A percentile compares a stretch with the other conserved stretches of the same genome.
Evolutionary conservation across 2,329 filamentous ascomycete species (phyloP).

Genomic region (Diplodia seriata): DNA sequence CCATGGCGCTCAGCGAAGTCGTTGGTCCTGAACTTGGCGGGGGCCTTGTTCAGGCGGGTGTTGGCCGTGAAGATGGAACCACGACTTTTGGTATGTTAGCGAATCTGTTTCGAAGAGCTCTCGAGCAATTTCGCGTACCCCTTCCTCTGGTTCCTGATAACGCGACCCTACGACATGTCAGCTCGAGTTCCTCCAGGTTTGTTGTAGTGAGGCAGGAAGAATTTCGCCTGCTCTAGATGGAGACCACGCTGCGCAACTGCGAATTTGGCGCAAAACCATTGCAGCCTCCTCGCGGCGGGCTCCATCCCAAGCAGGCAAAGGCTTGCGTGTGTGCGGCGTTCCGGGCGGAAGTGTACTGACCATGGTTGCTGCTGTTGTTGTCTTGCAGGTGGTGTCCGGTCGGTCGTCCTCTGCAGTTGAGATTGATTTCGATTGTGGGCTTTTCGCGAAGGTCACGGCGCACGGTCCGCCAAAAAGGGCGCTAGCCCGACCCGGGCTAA

Average conservation of each 20-base stretch:
- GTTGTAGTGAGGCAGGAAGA: not conserved
- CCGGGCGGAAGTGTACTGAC: constrained; percentile 29
- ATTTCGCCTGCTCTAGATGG: constrained; percentile 12
- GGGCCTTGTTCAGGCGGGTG: constrained; percentile 82
- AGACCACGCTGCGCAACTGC: constrained; percentile 3
- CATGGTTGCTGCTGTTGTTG: constrained; percentile 33
- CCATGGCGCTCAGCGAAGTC: constrained; percentile 97
- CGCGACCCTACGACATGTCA: constrained; percentile 61
- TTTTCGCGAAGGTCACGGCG: constrained; percentile 21
- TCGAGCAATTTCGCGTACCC: constrained; percentile 35
- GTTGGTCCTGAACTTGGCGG: constrained; percentile 94
- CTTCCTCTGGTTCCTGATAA: constrained; percentile 76
- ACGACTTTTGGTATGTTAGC: constrained; percentile 64
- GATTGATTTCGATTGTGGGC: constrained; percentile 32
- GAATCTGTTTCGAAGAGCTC: constrained; percentile 15
- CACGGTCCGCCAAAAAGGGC: not conserved
- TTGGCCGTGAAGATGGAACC: constrained; percentile 77
- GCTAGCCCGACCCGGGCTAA: constrained; percentile 4
- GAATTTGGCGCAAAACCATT: constrained; percentile 4
- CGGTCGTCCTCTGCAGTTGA: constrained; percentile 31
- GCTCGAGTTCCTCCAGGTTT: constrained; percentile 2
- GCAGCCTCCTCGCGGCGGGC: not conserved
- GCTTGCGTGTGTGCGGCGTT: constrained; percentile 7
- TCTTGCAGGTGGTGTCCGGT: constrained; percentile 31
- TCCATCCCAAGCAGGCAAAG: constrained; percentile 6